These are phyloP conservation scores for Tuber melanosporum DNA, from an alignment of 495 filamentous ascomycete genomes.

Conservation along the genomic window DNA sequence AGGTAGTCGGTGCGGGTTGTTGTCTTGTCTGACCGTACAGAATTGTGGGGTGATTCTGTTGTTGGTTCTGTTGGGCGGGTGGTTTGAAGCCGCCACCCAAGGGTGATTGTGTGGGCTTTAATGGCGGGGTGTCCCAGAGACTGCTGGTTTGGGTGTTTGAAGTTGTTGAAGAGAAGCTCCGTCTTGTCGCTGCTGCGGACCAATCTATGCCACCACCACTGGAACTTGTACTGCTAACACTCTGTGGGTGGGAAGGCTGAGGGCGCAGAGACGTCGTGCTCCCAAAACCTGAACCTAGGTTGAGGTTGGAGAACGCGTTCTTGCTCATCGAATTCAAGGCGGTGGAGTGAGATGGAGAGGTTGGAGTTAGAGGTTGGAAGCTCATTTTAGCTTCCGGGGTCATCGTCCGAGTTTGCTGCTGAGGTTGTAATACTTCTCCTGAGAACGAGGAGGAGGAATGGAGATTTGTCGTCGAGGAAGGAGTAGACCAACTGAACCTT, in stretches of 20 bases:
- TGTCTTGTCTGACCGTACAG: conserved; percentile 27
- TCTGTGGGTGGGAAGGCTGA: conserved; percentile 2
- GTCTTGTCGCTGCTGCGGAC: conserved; percentile 15
- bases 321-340: conserved; percentile 17
- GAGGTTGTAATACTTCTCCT: conserved; percentile 44
- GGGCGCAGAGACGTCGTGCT: conserved; percentile 26
- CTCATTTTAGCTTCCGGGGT: conserved; percentile 51
- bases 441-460: conserved; percentile 35
- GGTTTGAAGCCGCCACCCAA: neutral
- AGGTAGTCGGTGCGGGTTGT: conserved; percentile 11
- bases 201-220: conserved; percentile 24
- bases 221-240: neutral
- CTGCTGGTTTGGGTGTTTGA: conserved; percentile 11
- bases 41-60: conserved; percentile 21
- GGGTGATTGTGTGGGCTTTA: neutral
- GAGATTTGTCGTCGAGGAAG: conserved; percentile 42
- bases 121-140: neutral
- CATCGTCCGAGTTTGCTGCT: conserved; percentile 47
- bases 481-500: conserved; percentile 58
- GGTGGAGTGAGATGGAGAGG: conserved; percentile 44
- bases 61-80: neutral
- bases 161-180: conserved; percentile 12
- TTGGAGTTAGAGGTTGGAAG: conserved; percentile 51
- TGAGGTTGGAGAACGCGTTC: conserved; percentile 8
- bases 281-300: conserved; percentile 23